A percentile compares a stretch with the other conserved stretches of the same genome.
Evolutionary conservation across 1,139 yeast species (phyloP).

Genomic region (Protomyces pachydermus): DNA sequence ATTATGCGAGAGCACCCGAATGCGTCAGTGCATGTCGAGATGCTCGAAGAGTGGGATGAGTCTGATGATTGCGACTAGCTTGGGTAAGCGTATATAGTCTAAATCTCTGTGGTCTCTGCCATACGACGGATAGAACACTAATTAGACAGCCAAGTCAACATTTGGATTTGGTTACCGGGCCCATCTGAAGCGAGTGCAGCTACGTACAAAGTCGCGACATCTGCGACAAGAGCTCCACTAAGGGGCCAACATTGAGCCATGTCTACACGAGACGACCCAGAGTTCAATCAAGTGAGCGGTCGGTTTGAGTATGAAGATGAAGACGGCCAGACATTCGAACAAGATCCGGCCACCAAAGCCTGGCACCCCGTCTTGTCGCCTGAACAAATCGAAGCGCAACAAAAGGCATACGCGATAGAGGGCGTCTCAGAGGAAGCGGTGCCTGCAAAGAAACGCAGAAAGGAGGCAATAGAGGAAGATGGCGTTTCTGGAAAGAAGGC

Average conservation of each 20-base stretch:
- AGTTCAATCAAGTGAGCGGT: conserved; percentile 17
- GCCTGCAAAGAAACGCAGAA: conserved; percentile 13
- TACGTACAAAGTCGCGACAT: too few species aligned
- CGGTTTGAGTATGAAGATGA: conserved; percentile 27
- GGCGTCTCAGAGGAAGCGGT: conserved; percentile 22
- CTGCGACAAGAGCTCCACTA: too few species aligned
- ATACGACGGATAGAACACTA: too few species aligned
- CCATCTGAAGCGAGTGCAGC: too few species aligned
- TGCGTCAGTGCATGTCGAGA: too few species aligned
- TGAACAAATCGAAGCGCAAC: conserved; percentile 20
- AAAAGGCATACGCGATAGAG: conserved; percentile 26
- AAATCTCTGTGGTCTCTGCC: too few species aligned
- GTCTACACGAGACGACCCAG: conserved; percentile 25
- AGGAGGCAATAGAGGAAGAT: conserved; percentile 1
- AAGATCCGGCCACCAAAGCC: conserved; percentile 5
- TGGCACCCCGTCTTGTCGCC: conserved; percentile 23
- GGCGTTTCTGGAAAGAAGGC: background rate
- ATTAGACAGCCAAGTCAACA: too few species aligned
- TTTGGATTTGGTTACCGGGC: too few species aligned
- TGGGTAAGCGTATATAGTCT: too few species aligned
- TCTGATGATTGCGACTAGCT: too few species aligned
- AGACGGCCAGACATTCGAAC: conserved; percentile 21
- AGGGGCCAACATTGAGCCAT: background rate
- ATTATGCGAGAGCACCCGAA: too few species aligned
- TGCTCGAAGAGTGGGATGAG: too few species aligned